Evolutionary conservation across 352 stramenopile species (phyloP).

Genomic region (Globisporangium heterothallicum): DNA sequence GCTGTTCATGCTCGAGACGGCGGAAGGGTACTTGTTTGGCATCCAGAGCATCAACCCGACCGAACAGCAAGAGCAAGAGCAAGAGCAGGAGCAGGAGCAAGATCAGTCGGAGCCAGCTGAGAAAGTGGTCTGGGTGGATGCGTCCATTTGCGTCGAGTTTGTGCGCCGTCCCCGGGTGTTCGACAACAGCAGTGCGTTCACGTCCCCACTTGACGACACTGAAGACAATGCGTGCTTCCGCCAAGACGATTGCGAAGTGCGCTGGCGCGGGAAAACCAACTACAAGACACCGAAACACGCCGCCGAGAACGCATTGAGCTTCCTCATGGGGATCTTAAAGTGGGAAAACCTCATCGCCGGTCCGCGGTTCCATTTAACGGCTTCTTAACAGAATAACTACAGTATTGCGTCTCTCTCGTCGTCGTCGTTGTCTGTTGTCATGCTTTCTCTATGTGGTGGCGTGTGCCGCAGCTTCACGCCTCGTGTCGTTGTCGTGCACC

Average conservation of each 20-base stretch:
- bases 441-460: too few relatives aligned
- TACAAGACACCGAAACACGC: slow-evolving; percentile 20
- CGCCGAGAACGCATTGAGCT: slow-evolving; percentile 14
- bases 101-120: background rate
- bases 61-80: slow-evolving; percentile 8
- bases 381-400: too few relatives aligned
- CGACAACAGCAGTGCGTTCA: background rate
- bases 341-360: slow-evolving; percentile 18
- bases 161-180: slow-evolving; percentile 4
- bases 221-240: background rate
- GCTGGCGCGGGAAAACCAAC: slow-evolving; percentile 16
- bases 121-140: slow-evolving; percentile 31
- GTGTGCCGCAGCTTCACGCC: too few relatives aligned
- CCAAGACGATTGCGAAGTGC: slow-evolving; percentile 17
- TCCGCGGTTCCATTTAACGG: slow-evolving; percentile 14
- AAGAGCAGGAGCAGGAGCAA: background rate
- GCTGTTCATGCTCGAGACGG: slow-evolving; percentile 17
- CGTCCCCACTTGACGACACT: background rate
- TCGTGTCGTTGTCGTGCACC: too few relatives aligned
- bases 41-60: slow-evolving; percentile 33
- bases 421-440: too few relatives aligned
- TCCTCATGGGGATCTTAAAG: slow-evolving; percentile 15
- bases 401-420: too few relatives aligned
- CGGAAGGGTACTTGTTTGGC: slow-evolving; percentile 19
- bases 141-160: slow-evolving; percentile 25